phyloP scores from a whole-genome alignment of 495 filamentous ascomycete species.

The Hypoxylon intermedium region DNA sequence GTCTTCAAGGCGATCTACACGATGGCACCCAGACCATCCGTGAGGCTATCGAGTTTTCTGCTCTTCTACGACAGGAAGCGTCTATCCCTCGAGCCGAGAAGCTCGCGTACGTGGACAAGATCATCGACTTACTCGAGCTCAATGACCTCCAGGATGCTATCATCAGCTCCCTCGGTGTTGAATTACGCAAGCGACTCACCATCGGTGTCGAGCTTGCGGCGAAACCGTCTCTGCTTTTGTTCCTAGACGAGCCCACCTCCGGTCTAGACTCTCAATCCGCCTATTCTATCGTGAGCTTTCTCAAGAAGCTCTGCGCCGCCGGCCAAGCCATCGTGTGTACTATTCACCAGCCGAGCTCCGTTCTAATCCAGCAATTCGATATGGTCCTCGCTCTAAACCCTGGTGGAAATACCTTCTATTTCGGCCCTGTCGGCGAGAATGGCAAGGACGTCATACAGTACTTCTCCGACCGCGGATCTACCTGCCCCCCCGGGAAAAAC shows the following conservation, averaged over 20 bases:
- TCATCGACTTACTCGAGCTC: slow-evolving; percentile 86
- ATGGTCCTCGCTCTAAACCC: slow-evolving; percentile 70
- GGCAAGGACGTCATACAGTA: slow-evolving; percentile 55
- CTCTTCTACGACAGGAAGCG: slow-evolving; percentile 77
- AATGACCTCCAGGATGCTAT: slow-evolving; percentile 81
- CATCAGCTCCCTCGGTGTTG: slow-evolving; percentile 75
- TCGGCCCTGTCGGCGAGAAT: slow-evolving; percentile 64
- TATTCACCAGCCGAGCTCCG: slow-evolving; percentile 73
- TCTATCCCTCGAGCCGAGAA: slow-evolving; percentile 72
- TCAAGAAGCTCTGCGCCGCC: slow-evolving; percentile 79
- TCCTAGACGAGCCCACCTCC: slow-evolving; percentile 82
- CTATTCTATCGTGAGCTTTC: slow-evolving; percentile 80
- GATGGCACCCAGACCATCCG: slow-evolving; percentile 84
- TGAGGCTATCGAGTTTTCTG: slow-evolving; percentile 81
- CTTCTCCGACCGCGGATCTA: slow-evolving; percentile 70
- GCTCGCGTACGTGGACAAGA: slow-evolving; percentile 81
- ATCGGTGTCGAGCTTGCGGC: slow-evolving; percentile 94
- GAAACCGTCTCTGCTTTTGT: slow-evolving; percentile 79
- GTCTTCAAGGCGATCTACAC: slow-evolving; percentile 88
- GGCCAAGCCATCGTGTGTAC: slow-evolving; percentile 83
- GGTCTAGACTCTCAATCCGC: slow-evolving; percentile 88
- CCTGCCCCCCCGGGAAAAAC: slow-evolving; percentile 70
- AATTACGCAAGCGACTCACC: slow-evolving; percentile 71
- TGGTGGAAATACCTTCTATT: slow-evolving; percentile 76
- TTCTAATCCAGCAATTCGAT: slow-evolving; percentile 73